Evolutionary conservation across 2,329 filamentous ascomycete species (phyloP).

Genomic region (Ophiostoma ips): DNA sequence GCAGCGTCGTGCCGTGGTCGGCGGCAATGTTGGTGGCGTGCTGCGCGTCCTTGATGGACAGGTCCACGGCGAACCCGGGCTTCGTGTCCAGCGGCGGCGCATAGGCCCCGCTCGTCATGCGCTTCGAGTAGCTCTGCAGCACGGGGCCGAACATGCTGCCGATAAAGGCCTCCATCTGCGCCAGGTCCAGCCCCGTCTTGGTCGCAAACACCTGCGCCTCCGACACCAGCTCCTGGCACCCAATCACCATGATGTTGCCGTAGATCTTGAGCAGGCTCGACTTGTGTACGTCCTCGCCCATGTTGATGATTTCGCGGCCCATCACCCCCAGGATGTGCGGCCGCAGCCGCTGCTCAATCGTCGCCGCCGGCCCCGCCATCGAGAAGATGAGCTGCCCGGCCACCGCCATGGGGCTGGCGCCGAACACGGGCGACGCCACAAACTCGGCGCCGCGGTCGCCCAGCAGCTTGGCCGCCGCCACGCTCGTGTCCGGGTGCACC

Average conservation of each 20-base stretch:
- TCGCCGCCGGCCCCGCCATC: neutral
- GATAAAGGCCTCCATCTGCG: neutral
- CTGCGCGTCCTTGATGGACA: slow-evolving; percentile 4
- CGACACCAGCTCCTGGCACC: neutral
- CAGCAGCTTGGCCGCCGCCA: neutral
- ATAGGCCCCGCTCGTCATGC: slow-evolving; percentile 1
- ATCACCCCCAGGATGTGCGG: slow-evolving; percentile 4
- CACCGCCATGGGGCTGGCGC: neutral
- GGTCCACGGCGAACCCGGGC: slow-evolving; percentile 3
- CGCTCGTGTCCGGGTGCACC: slow-evolving; percentile 2
- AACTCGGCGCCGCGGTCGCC: neutral
- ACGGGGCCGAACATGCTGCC: slow-evolving; percentile 4
- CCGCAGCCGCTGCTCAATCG: neutral
- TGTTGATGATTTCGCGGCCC: slow-evolving; percentile 2
- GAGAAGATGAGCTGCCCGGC: slow-evolving; percentile 1
- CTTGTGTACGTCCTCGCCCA: slow-evolving; percentile 4
- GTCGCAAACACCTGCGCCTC: slow-evolving; percentile 7
- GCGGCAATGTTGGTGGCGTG: neutral
- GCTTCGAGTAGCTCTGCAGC: slow-evolving; percentile 7
- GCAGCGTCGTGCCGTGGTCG: slow-evolving; percentile 1
- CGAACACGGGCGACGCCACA: slow-evolving; percentile 7
- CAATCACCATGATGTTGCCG: slow-evolving; percentile 4
- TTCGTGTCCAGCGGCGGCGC: neutral
- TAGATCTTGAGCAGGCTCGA: slow-evolving; percentile 8
- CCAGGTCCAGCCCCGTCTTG: slow-evolving; percentile 4